These are phyloP conservation scores for Fusarium sp. DNA, from an alignment of 2,329 filamentous ascomycete species.

Conservation along the genomic window DNA sequence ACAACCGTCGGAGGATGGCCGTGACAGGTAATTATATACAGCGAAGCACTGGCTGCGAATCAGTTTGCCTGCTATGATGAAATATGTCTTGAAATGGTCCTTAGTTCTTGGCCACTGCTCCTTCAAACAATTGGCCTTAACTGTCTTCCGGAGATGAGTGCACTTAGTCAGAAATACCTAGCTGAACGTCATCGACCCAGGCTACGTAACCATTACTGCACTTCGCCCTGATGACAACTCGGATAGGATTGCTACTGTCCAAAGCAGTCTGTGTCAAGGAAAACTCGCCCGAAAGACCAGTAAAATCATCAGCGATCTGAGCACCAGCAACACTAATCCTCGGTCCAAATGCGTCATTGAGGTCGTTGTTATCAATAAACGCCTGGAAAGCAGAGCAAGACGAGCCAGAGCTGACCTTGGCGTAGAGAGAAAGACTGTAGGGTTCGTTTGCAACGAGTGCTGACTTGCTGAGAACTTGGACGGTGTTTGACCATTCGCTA, in stretches of 20 bases:
- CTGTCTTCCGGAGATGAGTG: fast-evolving
- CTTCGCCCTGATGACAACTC: neutral
- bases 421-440: neutral
- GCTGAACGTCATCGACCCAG: neutral
- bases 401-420: neutral
- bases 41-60: neutral
- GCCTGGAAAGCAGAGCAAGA: neutral
- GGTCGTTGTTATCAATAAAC: neutral
- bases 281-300: neutral
- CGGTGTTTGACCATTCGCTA: neutral
- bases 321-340: neutral
- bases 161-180: neutral
- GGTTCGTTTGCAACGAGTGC: neutral
- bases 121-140: neutral
- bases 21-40: neutral
- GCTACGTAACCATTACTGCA: neutral
- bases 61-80: neutral
- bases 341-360: neutral
- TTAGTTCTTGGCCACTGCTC: neutral
- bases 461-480: neutral
- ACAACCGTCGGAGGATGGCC: neutral
- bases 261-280: neutral
- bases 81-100: neutral
- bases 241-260: neutral
- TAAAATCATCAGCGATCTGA: neutral